Conservation (phyloP, 176 grass and related monocot genomes). For the Canna indica region DNA sequence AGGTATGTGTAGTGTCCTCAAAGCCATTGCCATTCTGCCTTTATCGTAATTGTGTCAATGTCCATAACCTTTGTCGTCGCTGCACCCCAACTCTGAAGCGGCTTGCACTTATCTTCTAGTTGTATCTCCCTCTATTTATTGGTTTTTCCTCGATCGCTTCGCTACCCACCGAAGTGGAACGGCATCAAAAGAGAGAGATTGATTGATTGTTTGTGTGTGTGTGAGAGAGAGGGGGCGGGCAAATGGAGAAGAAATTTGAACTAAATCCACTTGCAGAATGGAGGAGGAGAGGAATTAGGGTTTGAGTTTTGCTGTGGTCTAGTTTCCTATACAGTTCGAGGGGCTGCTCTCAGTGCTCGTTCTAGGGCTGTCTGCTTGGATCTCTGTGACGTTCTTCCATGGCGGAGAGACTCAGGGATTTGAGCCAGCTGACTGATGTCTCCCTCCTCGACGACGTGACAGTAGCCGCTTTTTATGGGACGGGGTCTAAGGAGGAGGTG, state of each 20-base stretch:
- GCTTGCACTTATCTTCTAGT: neutral
- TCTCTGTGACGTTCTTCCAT: conserved; percentile 11
- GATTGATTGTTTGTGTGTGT: too few relatives aligned
- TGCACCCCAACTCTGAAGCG: neutral
- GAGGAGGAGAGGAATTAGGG: neutral
- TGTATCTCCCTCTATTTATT: neutral
- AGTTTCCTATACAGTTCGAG: neutral
- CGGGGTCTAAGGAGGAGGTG: conserved; percentile 99
- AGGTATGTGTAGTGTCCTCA: too few relatives aligned
- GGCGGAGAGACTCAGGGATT: conserved; percentile 94
- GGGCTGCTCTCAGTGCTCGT: neutral
- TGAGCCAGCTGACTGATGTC: conserved; percentile 92
- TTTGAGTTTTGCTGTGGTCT: neutral
- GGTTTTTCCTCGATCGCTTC: neutral
- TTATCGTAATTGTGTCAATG: neutral
- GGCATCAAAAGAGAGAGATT: neutral
- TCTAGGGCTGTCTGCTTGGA: conserved; percentile 28
- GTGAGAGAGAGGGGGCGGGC: neutral
- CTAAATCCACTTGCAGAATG: neutral
- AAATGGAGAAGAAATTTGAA: neutral
- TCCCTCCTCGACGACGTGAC: conserved; percentile 80
- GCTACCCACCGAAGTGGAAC: neutral
- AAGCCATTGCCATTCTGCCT: too few relatives aligned
- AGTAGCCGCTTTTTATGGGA: conserved; percentile 92
- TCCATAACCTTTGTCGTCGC: neutral